phyloP scores from a whole-genome alignment of 495 filamentous ascomycete species.

The Neurospora sp. region DNA sequence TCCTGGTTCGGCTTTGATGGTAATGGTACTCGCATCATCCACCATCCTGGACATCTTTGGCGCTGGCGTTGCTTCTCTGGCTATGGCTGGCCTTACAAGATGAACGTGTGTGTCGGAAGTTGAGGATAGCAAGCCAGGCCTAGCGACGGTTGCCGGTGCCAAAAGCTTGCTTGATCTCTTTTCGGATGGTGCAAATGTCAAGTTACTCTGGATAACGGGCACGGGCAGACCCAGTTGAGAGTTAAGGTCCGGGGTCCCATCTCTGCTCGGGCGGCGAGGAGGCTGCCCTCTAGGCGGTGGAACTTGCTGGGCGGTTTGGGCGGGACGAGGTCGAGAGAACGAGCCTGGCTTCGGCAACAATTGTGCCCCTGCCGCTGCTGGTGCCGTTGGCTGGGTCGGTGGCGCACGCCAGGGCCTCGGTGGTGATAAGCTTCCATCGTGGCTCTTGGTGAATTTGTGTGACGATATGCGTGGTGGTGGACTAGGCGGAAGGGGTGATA shows the following conservation, averaged over 20 bases:
- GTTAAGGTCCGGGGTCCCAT: constrained; percentile 60
- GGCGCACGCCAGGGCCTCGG: constrained; percentile 20
- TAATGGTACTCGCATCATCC: constrained; percentile 6
- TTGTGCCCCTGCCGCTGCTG: constrained; percentile 17
- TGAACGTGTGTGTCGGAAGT: constrained; percentile 12
- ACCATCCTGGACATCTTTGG: constrained; percentile 20
- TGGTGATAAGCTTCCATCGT: constrained; percentile 23
- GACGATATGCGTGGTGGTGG: constrained; percentile 57
- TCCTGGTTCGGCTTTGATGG: constrained; percentile 22
- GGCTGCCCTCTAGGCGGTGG: constrained; percentile 27
- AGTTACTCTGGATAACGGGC: constrained; percentile 70
- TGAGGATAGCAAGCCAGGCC: constrained; percentile 21
- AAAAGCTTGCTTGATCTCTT: constrained; percentile 32
- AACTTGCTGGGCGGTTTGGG: constrained; percentile 14
- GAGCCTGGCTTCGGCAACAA: constrained; percentile 11
- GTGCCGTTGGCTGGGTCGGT: constrained; percentile 20
- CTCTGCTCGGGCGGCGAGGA: constrained; percentile 65
- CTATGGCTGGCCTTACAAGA: constrained; percentile 20
- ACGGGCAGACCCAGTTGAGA: constrained; percentile 47
- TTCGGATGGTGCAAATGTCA: constrained; percentile 41
- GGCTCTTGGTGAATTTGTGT: constrained; percentile 39
- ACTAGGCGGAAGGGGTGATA: constrained; percentile 45
- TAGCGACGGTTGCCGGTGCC: constrained; percentile 20
- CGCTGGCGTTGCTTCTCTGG: constrained; percentile 30
- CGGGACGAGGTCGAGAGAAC: constrained; percentile 20